phyloP scores from a whole-genome alignment of 495 filamentous ascomycete species.

The Penicillium antarcticum region DNA sequence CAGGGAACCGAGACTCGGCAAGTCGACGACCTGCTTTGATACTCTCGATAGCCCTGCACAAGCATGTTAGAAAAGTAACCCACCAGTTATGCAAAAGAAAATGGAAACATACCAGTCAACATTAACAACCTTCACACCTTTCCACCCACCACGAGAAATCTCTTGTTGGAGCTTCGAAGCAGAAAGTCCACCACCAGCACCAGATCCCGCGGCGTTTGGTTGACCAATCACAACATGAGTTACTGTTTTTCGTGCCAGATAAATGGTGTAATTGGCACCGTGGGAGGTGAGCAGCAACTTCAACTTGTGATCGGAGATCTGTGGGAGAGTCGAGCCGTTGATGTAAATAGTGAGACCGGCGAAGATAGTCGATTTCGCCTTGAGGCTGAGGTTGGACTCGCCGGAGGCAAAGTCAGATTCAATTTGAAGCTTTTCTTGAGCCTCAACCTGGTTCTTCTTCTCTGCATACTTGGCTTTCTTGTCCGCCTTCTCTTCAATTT shows the following conservation, averaged over 20 bases:
- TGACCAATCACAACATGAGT: constrained; percentile 84
- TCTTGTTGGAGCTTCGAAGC: constrained; percentile 82
- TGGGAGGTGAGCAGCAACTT: constrained; percentile 72
- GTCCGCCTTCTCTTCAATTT: constrained; percentile 5
- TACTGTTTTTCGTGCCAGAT: constrained; percentile 66
- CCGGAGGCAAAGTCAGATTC: background rate
- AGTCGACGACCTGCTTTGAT: constrained; percentile 71
- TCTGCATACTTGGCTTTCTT: background rate
- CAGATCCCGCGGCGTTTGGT: constrained; percentile 43
- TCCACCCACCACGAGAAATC: constrained; percentile 55
- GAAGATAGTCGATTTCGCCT: constrained; percentile 50
- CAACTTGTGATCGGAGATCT: constrained; percentile 81
- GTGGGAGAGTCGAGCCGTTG: constrained; percentile 80
- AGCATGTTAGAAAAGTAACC: background rate
- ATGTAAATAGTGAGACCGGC: constrained; percentile 70
- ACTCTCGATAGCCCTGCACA: constrained; percentile 68
- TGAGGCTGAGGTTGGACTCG: background rate
- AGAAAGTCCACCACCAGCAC: constrained; percentile 75
- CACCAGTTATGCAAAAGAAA: constrained; percentile 2
- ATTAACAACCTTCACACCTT: constrained; percentile 72
- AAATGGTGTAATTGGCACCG: constrained; percentile 66
- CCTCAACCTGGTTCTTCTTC: background rate
- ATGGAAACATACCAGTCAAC: constrained; percentile 71
- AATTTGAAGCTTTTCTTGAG: background rate
- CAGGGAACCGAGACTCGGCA: constrained; percentile 67